Evolutionary conservation across 2,329 filamentous ascomycete species (phyloP), one percentile per base, ranked within the genome.

Genomic region (Ascosphaera apis): DNA sequence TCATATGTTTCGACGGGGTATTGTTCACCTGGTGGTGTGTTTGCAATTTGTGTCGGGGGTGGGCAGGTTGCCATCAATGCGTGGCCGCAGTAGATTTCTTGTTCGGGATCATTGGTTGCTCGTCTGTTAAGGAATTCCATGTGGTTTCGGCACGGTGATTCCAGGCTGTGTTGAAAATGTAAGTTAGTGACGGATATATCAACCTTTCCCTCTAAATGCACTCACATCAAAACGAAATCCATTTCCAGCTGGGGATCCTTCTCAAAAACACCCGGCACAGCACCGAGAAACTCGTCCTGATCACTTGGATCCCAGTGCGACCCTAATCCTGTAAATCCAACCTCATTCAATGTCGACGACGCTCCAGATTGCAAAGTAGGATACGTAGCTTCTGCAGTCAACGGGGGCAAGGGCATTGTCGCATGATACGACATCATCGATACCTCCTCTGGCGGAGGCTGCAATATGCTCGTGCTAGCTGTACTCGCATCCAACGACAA

Each of bases 41-140:
- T 58, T 39, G 60, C 56, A 44, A 74, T 65, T 46, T 72, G 67
- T 39, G 61, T 65, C 36, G 73, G 69, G 3, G 84, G 81, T 33
- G 86, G 84, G 50, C 81, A 91, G 12, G 78, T 79, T 12, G 81
- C 79, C 86, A 95, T 95, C 44, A 95, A 63, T 3, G 81, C 84
- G 54, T 98, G 88, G 30, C 86, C 88, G 43, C 79, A 86, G 31
- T 79, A 56, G 1, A 53, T 65, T 39, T 76, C 70, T 44, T 67
- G 67, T 43, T 76, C 75, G 36, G 67, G 61, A 37, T 71, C 54
- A 43, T 67, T 58, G 34, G 60, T 55, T 42, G 62, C 40, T 36
- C 60, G 55, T 59, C 63, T 52, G 62, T 54, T 41, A 61, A 91
- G 65, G 57, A 75, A 80, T 46, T 82, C 79, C 58, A 86, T 67